Evolutionary conservation across 2,329 filamentous ascomycete genomes (phyloP).

Genomic region (Alternaria sp.): DNA sequence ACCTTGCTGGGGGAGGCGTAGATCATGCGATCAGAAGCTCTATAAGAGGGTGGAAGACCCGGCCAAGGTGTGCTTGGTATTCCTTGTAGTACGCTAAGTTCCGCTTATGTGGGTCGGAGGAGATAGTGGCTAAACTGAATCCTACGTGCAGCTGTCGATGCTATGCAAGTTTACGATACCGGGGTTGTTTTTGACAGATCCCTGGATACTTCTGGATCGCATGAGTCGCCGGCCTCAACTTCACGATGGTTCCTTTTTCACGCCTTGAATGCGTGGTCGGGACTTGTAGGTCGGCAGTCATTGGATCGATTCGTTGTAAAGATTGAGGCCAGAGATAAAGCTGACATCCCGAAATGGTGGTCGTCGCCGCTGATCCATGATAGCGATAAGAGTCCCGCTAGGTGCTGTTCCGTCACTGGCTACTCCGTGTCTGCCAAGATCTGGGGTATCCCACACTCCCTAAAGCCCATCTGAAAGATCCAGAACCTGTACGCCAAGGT

Average conservation of each 20-base stretch:
- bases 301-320: constrained; percentile 16
- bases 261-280: neutral
- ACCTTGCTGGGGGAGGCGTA: constrained; percentile 21
- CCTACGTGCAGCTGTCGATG: neutral
- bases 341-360: constrained; percentile 23
- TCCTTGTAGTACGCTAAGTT: constrained; percentile 12
- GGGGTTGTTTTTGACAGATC: neutral
- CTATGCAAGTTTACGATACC: neutral
- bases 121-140: neutral
- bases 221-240: neutral
- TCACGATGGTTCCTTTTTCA: neutral
- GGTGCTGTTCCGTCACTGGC: constrained; percentile 31
- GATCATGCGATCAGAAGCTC: constrained; percentile 14
- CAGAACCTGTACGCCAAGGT: constrained; percentile 21
- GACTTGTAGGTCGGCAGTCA: neutral
- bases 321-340: constrained; percentile 30
- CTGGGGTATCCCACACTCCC: constrained; percentile 35
- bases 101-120: constrained; percentile 9
- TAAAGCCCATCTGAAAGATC: constrained; percentile 13
- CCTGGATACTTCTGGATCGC: neutral
- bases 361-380: constrained; percentile 40
- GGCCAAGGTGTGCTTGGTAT: constrained; percentile 32
- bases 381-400: constrained; percentile 45
- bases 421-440: constrained; percentile 18
- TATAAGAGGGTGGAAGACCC: constrained; percentile 25